Evolutionary conservation across 768 basidiomycete genomes (phyloP).

Genomic region (Hericium erinaceus): DNA sequence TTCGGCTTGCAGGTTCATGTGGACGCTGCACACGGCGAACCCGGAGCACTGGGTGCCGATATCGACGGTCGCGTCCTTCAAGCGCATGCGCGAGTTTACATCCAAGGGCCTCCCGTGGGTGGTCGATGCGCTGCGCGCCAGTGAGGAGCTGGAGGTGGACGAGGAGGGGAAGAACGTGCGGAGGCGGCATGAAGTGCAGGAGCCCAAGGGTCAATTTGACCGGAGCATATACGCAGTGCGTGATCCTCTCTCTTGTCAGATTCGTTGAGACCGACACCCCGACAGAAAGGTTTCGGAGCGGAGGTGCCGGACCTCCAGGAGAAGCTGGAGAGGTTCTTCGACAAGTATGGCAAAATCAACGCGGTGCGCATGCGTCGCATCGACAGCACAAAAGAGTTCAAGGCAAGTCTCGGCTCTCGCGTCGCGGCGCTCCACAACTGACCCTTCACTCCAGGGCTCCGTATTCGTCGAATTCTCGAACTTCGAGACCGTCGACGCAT

Average conservation of each 20-base stretch:
- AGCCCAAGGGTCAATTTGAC: constrained; percentile 71
- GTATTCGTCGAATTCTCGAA: constrained; percentile 89
- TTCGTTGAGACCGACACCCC: not conserved
- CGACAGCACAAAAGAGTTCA: constrained; percentile 77
- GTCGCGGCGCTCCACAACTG: not conserved
- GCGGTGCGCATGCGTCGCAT: constrained; percentile 82
- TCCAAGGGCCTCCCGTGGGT: constrained; percentile 60
- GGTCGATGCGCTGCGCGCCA: constrained; percentile 48
- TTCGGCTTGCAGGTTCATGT: constrained; percentile 68
- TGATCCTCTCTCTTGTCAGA: constrained; percentile 11
- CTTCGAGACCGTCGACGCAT: constrained; percentile 55
- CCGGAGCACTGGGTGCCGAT: constrained; percentile 88
- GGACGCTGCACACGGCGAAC: constrained; percentile 76
- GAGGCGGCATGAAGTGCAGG: constrained; percentile 63
- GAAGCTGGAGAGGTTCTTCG: constrained; percentile 73
- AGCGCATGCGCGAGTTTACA: constrained; percentile 78
- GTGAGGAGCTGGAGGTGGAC: constrained; percentile 61
- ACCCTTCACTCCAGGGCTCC: constrained; percentile 49
- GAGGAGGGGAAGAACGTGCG: constrained; percentile 65
- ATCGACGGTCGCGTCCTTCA: constrained; percentile 83
- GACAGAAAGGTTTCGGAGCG: constrained; percentile 82
- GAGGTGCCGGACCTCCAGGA: constrained; percentile 55
- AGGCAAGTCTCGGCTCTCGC: constrained; percentile 38
- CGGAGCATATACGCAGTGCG: constrained; percentile 85
- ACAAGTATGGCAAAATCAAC: constrained; percentile 64